Evolutionary conservation across 345 rosid genomes (phyloP).

Genomic region (Lumnitzera racemosa): DNA sequence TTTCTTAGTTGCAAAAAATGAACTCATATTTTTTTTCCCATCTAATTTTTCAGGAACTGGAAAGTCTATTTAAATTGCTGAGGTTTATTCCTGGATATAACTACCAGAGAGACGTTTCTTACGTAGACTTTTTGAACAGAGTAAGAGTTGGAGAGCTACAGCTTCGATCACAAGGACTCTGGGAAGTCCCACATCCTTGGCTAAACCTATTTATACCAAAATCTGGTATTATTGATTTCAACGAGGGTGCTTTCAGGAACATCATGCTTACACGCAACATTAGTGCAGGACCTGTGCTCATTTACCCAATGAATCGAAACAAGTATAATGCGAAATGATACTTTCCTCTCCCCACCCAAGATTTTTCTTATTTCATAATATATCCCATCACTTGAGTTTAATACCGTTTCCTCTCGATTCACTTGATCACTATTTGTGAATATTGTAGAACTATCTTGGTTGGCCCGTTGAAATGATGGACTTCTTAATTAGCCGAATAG

Average conservation of each 20-base stretch:
- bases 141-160: constrained; percentile 17
- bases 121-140: constrained; percentile 28
- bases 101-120: constrained; percentile 25
- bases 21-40: background rate
- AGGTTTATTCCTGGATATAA: constrained; percentile 17
- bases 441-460: background rate
- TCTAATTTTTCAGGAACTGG: constrained; percentile 3
- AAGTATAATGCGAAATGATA: constrained; percentile 2
- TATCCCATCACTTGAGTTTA: background rate
- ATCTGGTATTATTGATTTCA: constrained; percentile 30
- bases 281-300: constrained; percentile 12
- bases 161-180: constrained; percentile 24
- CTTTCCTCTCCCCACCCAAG: too few relatives aligned
- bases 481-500: too few relatives aligned
- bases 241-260: constrained; percentile 26
- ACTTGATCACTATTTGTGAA: background rate
- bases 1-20: too few relatives aligned
- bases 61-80: constrained; percentile 13
- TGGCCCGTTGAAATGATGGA: too few relatives aligned
- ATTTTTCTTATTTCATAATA: background rate
- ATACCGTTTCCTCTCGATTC: background rate
- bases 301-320: constrained; percentile 14
- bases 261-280: constrained; percentile 21
- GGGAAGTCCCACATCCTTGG: constrained; percentile 46
- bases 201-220: constrained; percentile 31